Base-by-base conservation (phyloP, 352 stramenopile genomes). In the Phytopythium helicoides region DNA sequence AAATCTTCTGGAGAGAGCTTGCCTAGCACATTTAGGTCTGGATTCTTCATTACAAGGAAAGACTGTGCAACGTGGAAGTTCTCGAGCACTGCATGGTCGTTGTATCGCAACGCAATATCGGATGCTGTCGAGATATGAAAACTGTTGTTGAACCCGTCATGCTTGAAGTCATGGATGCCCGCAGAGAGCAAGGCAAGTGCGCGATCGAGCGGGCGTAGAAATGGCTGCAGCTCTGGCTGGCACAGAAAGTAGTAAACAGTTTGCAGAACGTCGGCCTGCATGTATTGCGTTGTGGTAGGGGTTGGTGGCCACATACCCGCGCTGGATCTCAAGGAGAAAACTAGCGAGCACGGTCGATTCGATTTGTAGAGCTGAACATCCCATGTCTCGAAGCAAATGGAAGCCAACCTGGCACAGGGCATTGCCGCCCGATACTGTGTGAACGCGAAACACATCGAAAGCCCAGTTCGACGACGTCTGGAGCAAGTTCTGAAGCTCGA, bases 261-360 rank as follows among this genome's bases (percentile, higher is more conserved):
- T 47, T 96, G 85, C 75, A 96, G 87, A 38, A 97, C 89, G 60
- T 97, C 89, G 3, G 87, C 85, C 0, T n/a, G 86, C 89, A 57
- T 97, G 89, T 35, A 94, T 94, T 6, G 73, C 66, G 58, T 96
- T 97, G 66, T 97, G 89, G 53, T 97, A 97, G 11, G 89, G 81
- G 41, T 96, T 95, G 15, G 75, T 85, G 1, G 73, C 55, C 25
- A 91, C 62, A 52, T 95, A 95, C 1, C 84, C 86, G 25, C 77
- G 66, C 56, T 95, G 86, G 40, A 95, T 93, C 52, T 94, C 86
- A 12, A 87, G 50, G 7, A 95, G 48, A 40, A 95, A 95, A 37
- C 68, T 75, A 11, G 89, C 82, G 6, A 94, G 66, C 19, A 84
- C 60, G 19, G 55, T 60, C 39, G 73, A 64, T 25, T 92, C 78